Percentiles rank a stretch among this genome's conserved stretches.
Conservation (phyloP, 176 grass and related monocot genomes). For the Oryza meyeriana region DNA sequence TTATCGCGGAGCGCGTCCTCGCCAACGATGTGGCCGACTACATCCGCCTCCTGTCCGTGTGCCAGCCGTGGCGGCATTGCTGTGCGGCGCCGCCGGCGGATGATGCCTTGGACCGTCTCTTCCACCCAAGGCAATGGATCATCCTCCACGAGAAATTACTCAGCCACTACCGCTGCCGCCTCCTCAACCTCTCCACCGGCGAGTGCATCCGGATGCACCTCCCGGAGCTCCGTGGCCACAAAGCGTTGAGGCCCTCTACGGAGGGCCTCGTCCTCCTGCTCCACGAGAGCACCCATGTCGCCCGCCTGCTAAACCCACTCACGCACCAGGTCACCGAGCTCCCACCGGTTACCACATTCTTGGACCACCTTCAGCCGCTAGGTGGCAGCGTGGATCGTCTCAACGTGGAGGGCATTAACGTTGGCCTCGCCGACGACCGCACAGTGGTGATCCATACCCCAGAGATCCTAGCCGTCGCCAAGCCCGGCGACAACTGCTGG, state of each 20-base stretch:
- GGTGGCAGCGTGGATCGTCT: neutral
- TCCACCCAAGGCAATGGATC: neutral
- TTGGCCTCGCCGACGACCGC: neutral
- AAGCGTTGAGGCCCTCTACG: accelerated
- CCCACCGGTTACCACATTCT: neutral
- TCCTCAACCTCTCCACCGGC: neutral
- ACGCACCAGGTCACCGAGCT: neutral
- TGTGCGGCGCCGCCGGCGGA: neutral
- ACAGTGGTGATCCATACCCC: neutral
- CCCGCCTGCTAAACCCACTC: too few relatives aligned
- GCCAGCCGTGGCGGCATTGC: neutral
- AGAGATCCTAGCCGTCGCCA: neutral
- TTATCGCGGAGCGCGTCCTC: neutral
- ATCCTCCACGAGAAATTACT: neutral
- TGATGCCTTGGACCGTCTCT: neutral
- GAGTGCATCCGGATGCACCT: neutral
- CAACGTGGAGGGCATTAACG: too few relatives aligned
- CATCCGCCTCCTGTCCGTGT: neutral
- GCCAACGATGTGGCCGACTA: neutral
- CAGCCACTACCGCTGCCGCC: neutral
- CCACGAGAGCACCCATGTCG: too few relatives aligned
- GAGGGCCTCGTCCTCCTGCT: neutral
- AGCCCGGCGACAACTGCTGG: neutral
- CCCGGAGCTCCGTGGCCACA: neutral
- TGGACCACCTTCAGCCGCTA: neutral